A percentile compares a stretch with the other conserved stretches of the same genome.
Evolutionary conservation across 352 stramenopile genomes (phyloP).

Genomic region (Plasmopara halstedii): DNA sequence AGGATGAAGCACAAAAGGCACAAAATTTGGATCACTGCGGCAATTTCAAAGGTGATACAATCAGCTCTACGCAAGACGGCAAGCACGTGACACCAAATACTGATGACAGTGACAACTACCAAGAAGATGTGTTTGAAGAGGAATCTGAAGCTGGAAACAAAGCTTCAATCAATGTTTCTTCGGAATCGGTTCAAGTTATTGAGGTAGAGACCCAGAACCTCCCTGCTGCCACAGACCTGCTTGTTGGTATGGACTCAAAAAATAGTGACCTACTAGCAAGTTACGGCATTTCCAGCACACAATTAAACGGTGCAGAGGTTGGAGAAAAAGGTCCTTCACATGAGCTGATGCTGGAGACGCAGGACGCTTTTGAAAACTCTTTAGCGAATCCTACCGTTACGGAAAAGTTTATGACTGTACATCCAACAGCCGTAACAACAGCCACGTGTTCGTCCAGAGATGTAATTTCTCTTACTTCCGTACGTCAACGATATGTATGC

Average conservation of each 20-base stretch:
- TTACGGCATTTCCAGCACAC: slow-evolving; percentile 27
- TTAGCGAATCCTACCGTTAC: too few species aligned
- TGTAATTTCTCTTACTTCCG: slow-evolving; percentile 12
- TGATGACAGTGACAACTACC: slow-evolving; percentile 25
- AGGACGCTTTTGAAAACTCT: not conserved
- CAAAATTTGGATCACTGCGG: not conserved
- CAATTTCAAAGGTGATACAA: not conserved
- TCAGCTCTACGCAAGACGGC: not conserved
- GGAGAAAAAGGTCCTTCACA: not conserved
- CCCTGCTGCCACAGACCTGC: not conserved
- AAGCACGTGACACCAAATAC: not conserved
- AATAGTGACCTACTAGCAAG: slow-evolving; percentile 23
- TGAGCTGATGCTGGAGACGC: slow-evolving; percentile 1
- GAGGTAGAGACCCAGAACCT: slow-evolving; percentile 1
- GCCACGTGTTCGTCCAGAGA: not conserved
- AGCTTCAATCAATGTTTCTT: not conserved
- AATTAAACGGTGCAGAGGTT: slow-evolving; percentile 5
- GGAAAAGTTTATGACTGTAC: not conserved
- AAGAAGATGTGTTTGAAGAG: slow-evolving; percentile 39
- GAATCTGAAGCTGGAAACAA: slow-evolving; percentile 2
- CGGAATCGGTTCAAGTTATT: not conserved
- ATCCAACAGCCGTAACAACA: not conserved
- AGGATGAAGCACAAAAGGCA: not conserved
- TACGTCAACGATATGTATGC: slow-evolving; percentile 4
- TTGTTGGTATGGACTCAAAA: slow-evolving; percentile 3